Evolutionary conservation across 140 eudicot species (phyloP).

Genomic region (Oenanthe javanica): DNA sequence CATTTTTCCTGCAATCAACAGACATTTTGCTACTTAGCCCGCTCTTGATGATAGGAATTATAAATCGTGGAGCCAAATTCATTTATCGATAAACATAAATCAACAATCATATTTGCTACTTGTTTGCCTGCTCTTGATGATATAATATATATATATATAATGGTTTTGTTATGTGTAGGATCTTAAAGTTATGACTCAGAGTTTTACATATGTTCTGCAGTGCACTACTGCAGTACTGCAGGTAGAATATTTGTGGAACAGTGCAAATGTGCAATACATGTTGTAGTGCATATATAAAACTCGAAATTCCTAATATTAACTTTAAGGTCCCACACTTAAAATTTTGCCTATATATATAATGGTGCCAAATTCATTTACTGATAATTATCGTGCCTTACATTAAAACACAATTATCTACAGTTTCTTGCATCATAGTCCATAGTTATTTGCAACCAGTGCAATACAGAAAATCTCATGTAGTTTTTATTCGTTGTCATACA

Average conservation of each 20-base stretch:
- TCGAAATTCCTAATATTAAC: no score
- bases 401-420: neutral
- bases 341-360: neutral
- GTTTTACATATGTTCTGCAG: no score
- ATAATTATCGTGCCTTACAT: neutral
- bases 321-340: no score
- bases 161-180: no score
- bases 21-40: neutral
- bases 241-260: no score
- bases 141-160: neutral
- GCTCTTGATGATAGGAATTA: neutral
- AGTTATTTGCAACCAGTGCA: neutral
- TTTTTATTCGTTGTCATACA: neutral
- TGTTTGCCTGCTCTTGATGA: neutral
- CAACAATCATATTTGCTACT: neutral
- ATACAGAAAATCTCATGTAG: neutral
- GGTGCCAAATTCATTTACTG: neutral
- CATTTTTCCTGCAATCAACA: conserved; percentile 46
- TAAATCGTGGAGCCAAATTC: neutral
- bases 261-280: no score
- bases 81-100: neutral
- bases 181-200: no score
- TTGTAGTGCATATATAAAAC: no score
- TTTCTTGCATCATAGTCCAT: neutral
- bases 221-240: no score